Evolutionary conservation across 2,329 filamentous ascomycete species (phyloP).

Genomic region (Cercospora sp.): DNA sequence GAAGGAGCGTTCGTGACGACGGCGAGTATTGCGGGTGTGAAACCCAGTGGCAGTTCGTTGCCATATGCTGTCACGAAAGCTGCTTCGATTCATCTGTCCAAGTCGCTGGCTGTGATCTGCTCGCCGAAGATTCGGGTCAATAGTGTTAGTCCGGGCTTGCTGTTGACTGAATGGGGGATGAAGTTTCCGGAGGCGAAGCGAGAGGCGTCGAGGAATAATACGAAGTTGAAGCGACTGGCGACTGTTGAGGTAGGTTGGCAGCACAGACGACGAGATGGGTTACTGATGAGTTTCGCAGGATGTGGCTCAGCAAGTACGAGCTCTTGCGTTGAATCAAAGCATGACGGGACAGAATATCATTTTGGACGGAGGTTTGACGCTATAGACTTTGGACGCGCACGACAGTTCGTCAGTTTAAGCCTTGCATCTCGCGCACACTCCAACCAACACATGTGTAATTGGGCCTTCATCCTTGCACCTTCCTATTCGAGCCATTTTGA

Average conservation of each 20-base stretch:
- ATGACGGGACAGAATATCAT: slow-evolving; percentile 57
- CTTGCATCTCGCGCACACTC: background rate
- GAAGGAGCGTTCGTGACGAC: slow-evolving; percentile 66
- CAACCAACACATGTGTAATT: slow-evolving; percentile 4
- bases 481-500: background rate
- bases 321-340: slow-evolving; percentile 51
- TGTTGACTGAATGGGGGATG: slow-evolving; percentile 50
- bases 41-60: slow-evolving; percentile 62
- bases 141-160: slow-evolving; percentile 57
- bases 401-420: background rate
- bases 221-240: slow-evolving; percentile 53
- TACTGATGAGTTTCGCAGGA: slow-evolving; percentile 42
- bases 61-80: slow-evolving; percentile 43
- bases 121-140: slow-evolving; percentile 62
- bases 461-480: background rate
- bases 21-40: slow-evolving; percentile 64
- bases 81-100: slow-evolving; percentile 55
- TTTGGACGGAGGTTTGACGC: slow-evolving; percentile 45
- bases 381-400: slow-evolving; percentile 15
- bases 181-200: slow-evolving; percentile 50
- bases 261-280: background rate
- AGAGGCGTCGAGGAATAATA: slow-evolving; percentile 46
- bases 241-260: slow-evolving; percentile 50
- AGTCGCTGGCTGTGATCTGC: slow-evolving; percentile 55
- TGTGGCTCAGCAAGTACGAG: slow-evolving; percentile 56